Base-by-base conservation (phyloP, 2,329 filamentous ascomycete species). In the Amesomyces nigricolor region DNA sequence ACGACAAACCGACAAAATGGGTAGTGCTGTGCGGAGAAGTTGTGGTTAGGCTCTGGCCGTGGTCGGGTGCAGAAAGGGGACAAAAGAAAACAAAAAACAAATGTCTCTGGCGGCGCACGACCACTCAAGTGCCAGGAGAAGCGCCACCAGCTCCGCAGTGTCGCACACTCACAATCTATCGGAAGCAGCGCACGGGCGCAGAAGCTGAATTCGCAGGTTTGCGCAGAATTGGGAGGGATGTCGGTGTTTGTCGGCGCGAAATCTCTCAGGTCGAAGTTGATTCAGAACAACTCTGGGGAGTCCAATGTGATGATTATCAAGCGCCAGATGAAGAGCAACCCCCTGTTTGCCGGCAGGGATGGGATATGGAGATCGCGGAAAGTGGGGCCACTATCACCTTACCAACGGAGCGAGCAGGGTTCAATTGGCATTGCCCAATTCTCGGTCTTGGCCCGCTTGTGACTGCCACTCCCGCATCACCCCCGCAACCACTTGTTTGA, bases 81-180 rank as follows among this genome's bases (percentile, higher is more conserved):
- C 60, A 51, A 61, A 60, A 60, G 51, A 57, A 58, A 62, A 60
- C 51, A 61, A 56, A 55, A 58, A 59, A 50, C 51, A 26, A 17
- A 16, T 26, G 45, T 19, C 6, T 35, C 40, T 40, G 30, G 45
- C 43, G 30, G 14, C 19, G 40, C 45, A 48, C 35, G 39, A 22
- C 22, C 22, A 26, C 22, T 26, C 22, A 22, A 22, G 22, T 26
- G 22, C 22, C 22, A 26, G 2, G 22, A 26, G 22, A 26, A 26
- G 22, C 22, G 22, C 22, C 22, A 26, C 22, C 22, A 26, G 22
- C 22, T 26, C 22, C 22, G 22, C 22, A 9, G 39, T 5, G 35
- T 17, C 14, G 5, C 14, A 22, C 16, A 52, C 54, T 56, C 16
- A 56, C 54, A 17, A 35, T 16, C 14, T 7, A 11, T 35, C 22